These are phyloP conservation scores for Furcasterigmium furcatum DNA, from an alignment of 2,329 filamentous ascomycete species.

Conservation along the genomic window DNA sequence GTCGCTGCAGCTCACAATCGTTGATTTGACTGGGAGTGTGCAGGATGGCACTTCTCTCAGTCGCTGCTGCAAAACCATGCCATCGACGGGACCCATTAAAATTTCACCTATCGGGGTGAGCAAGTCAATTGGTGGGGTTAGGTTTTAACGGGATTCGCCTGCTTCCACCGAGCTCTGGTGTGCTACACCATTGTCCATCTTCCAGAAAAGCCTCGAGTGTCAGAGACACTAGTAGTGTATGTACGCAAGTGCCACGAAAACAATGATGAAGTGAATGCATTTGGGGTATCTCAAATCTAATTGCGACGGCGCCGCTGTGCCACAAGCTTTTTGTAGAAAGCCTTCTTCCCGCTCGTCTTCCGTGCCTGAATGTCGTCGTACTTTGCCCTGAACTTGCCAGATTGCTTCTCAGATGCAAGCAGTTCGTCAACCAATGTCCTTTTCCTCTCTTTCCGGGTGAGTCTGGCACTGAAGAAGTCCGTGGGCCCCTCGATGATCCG, in stretches of 20 bases:
- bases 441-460: constrained; percentile 86
- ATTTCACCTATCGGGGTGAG: no score
- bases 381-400: constrained; percentile 77
- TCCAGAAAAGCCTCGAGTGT: no score
- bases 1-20: background rate
- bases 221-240: no score
- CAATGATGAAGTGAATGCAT: background rate
- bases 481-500: constrained; percentile 85
- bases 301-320: constrained; percentile 27
- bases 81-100: background rate
- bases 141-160: no score
- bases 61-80: background rate
- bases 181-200: no score
- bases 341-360: constrained; percentile 87
- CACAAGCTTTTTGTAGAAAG: constrained; percentile 79
- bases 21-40: no score
- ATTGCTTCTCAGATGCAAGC: constrained; percentile 62
- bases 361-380: constrained; percentile 79
- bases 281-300: constrained; percentile 8
- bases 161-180: no score
- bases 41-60: no score
- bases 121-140: no score
- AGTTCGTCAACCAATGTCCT: constrained; percentile 84
- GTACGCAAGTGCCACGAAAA: background rate
- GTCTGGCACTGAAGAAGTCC: constrained; percentile 77